These are phyloP conservation scores for Saturnispora dispora DNA, from an alignment of 805 yeast genomes.

Conservation along the genomic window DNA sequence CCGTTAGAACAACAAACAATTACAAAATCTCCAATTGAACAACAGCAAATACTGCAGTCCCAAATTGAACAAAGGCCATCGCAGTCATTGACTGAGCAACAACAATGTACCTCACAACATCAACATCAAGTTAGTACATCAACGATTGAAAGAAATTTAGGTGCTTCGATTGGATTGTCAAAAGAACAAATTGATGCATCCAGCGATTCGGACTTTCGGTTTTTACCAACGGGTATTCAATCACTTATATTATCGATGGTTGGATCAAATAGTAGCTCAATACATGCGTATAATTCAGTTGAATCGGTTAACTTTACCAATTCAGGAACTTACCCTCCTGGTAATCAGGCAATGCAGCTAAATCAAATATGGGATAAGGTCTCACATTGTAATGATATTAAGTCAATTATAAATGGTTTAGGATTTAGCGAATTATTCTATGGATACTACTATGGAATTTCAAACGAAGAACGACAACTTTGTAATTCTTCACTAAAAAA, in stretches of 20 bases:
- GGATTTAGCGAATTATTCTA: conserved; percentile 33
- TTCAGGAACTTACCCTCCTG: conserved; percentile 24
- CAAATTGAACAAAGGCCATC: not conserved
- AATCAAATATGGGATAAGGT: conserved; percentile 27
- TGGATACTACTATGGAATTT: conserved; percentile 35
- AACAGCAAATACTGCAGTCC: not conserved
- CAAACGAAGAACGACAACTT: conserved; percentile 33
- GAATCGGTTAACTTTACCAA: conserved; percentile 17
- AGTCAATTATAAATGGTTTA: conserved; percentile 21
- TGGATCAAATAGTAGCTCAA: conserved; percentile 17
- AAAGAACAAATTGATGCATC: conserved; percentile 4
- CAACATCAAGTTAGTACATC: not conserved
- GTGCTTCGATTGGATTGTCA: not conserved
- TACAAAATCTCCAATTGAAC: not conserved
- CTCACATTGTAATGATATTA: conserved; percentile 18
- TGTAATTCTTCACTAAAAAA: conserved; percentile 27
- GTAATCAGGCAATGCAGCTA: conserved; percentile 27
- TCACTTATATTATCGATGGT: conserved; percentile 24
- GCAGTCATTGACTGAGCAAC: not conserved
- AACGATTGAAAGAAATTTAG: not conserved
- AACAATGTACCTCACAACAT: not conserved
- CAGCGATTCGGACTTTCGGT: conserved; percentile 23
- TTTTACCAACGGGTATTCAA: conserved; percentile 30
- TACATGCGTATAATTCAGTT: conserved; percentile 12
- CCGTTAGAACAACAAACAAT: not conserved